Percentiles rank a stretch among this genome's conserved stretches.
Conservation (phyloP, 371 early-diverging fungal genomes). For the Actinomucor elegans region DNA sequence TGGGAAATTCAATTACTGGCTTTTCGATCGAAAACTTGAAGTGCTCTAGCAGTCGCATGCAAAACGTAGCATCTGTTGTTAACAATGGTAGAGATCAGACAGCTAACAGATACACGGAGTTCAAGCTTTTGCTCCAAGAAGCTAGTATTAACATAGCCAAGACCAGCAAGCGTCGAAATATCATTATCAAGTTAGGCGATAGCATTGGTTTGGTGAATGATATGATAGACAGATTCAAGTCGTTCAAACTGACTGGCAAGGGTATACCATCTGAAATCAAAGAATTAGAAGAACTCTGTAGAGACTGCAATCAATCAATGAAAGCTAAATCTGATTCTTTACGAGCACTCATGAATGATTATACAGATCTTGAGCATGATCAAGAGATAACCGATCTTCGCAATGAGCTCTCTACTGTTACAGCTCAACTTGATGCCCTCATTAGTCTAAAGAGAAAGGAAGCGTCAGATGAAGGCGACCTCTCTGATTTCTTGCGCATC, state of each 20-base stretch:
- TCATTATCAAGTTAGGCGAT: conserved; percentile 31
- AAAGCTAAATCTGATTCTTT: conserved; percentile 21
- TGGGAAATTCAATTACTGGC: not conserved
- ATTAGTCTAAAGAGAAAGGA: conserved; percentile 31
- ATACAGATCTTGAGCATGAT: conserved; percentile 1
- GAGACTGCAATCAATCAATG: conserved; percentile 19
- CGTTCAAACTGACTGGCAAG: conserved; percentile 27
- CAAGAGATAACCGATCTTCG: conserved; percentile 20
- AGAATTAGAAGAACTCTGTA: conserved; percentile 28
- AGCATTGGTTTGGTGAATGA: conserved; percentile 25
- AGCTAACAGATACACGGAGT: not conserved
- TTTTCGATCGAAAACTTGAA: not conserved
- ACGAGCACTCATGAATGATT: conserved; percentile 1
- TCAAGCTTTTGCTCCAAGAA: not conserved
- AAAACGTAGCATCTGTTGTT: not conserved
- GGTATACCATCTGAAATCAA: conserved; percentile 11
- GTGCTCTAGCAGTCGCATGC: not conserved
- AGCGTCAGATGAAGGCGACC: conserved; percentile 28
- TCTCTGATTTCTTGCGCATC: conserved; percentile 29
- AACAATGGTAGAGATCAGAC: not conserved
- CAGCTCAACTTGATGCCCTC: conserved; percentile 18
- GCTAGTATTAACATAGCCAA: not conserved
- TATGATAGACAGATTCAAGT: conserved; percentile 27
- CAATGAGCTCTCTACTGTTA: conserved; percentile 7
- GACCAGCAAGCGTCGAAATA: conserved; percentile 1